Evolutionary conservation across 2,329 filamentous ascomycete species (phyloP), one percentile per base, ranked within the genome.

Genomic region (Exophiala sp.): DNA sequence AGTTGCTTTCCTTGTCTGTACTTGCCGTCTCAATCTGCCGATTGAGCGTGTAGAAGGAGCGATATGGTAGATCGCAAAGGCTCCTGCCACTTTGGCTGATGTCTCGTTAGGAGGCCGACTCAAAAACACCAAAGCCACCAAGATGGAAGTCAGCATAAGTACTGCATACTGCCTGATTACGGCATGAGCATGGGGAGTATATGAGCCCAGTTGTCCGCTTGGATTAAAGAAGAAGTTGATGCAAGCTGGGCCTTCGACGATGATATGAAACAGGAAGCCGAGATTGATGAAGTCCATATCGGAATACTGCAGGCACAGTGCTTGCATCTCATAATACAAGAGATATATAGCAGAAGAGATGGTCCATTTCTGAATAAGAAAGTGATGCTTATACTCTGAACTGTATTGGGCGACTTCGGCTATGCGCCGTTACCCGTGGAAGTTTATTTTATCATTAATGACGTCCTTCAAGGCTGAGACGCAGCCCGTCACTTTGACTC

Each of bases 81-180:
- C 66, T 14, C 59, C 68, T 2, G 69, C 68, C 9, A 71, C 65
- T 42, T 61, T 61, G 45, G 58, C 61, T 39, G 64, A 65, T 2
- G 62, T 65, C 3, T 58, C 52, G 52, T 70, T 68, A n/a, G 64
- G 21, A 1, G 61, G 56, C 1, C 66, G 57, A 5, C 59, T 32
- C 38, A 64, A 60, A 47, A 72, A 71, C 8, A 66, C 60, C 3
- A 65, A 24, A 4, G 70, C 67, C 24, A 74, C 64, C 35, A 72
- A 55, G 52, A 62, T 66, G 9, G 69, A 68, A 11, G 59, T 51
- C 12, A 72, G 46, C 4, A 73, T 62, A 0, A 72, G 62, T 5
- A 70, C 55, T n/a, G 70, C 69, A 54, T 72, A 73, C 62, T 74
- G 71, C 32, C 64, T 61, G 45, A 73, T 67, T 9, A 67, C 46